Evolutionary conservation across 768 basidiomycete genomes (phyloP).

Genomic region (Paxillus ammoniavirescens): DNA sequence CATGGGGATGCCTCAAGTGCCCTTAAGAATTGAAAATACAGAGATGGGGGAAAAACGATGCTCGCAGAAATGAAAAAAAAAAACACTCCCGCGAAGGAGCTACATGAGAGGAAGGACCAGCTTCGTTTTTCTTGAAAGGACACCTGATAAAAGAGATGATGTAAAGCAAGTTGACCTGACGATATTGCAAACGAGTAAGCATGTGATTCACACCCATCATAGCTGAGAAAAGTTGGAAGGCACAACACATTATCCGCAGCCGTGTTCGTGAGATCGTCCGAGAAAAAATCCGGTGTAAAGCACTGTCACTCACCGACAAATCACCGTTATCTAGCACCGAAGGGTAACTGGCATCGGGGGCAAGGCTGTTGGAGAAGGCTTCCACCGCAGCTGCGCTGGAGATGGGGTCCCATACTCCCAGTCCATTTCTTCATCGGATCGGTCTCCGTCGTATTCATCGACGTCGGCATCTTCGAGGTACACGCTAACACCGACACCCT

Average conservation of each 20-base stretch:
- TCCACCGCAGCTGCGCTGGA: conserved; percentile 53
- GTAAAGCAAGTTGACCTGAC: conserved; percentile 7
- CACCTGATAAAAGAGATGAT: background rate
- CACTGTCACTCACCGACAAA: conserved; percentile 25
- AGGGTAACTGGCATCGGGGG: conserved; percentile 44
- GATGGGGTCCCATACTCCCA: conserved; percentile 59
- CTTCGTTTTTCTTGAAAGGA: background rate
- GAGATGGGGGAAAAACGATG: conserved; percentile 9
- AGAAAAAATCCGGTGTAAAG: conserved; percentile 6
- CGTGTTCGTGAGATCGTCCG: conserved; percentile 54
- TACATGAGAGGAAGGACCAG: background rate
- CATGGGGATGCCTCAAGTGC: background rate
- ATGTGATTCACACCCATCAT: background rate
- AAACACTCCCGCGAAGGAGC: background rate
- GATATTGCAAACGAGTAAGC: conserved; percentile 2
- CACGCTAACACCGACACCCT: conserved; percentile 71
- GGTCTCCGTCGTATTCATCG: conserved; percentile 27
- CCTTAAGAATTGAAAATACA: conserved; percentile 9
- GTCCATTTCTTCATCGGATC: conserved; percentile 33
- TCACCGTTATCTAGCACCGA: conserved; percentile 23
- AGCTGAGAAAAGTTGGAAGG: conserved; percentile 45
- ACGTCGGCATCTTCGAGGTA: conserved; percentile 74
- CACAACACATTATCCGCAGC: conserved; percentile 65
- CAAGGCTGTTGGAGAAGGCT: conserved; percentile 50
- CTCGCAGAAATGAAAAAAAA: conserved; percentile 10